Base-by-base conservation (phyloP, 2,329 filamentous ascomycete species). In the Neonectria sp. region DNA sequence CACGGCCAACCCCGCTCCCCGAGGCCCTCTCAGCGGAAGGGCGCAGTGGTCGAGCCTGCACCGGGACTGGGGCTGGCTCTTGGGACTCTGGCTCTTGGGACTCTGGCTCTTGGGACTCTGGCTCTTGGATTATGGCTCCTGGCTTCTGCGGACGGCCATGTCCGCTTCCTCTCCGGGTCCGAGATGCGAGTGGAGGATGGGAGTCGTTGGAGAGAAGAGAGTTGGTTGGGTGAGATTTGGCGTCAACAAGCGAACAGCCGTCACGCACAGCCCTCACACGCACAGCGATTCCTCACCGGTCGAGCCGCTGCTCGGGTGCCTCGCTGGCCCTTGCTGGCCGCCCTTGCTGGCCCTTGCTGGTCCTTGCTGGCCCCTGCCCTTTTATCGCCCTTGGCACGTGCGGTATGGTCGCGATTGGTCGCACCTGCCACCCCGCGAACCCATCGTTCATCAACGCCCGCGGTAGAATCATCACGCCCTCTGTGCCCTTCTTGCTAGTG, bases 261-360 rank as follows among this genome's bases (percentile, higher is more conserved):
- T 74, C 70, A 73, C 58, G 63, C 63, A 64, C 67, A 71, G 68
- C 72, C 57, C 66, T 70, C 73, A 49, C 65, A 70, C 63, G 73
- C 70, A 74, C 46, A 55, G 56, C 62, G 60, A 40, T 60, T 60
- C 68, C 65, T 75, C 73, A 75, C 73, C 73, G 71, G 73, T 73
- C 69, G 55, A 65, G 70, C 57, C 60, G 35, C 31, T 69, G 55
- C 46, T 49, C 43, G 60, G 53, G 35, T 31, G 21, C 60, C 64
- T 67, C 62, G 67, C 69, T 74, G 62, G 66, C 37, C 64, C 63
- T 53, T 68, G 52, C 71, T 45, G 31, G 31, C 31, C 21, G 21
- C 21, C 21, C 21, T 21, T 21, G 21, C 21, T 21, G 21, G 21
- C 21, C 21, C 21, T 21, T 21, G 21, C 21, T 21, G 21, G 21